A percentile compares a stretch with the other conserved stretches of the same genome.
These are phyloP conservation scores for Neoboletus brunneissimus DNA, from an alignment of 768 basidiomycete species.

Conservation along the genomic window DNA sequence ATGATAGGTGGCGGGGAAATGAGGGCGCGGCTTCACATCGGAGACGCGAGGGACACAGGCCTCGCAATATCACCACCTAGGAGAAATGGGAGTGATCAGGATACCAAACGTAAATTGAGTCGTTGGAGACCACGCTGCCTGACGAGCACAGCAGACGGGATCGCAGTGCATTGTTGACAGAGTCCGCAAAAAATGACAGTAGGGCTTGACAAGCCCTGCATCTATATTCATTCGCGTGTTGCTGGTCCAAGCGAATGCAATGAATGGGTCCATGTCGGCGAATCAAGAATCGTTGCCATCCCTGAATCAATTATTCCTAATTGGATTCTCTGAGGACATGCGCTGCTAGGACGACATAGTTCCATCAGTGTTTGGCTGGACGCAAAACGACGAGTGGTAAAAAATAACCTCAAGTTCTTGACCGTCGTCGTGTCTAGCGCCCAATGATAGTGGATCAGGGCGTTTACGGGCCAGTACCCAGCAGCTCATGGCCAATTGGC, in stretches of 20 bases:
- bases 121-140: constrained; percentile 21
- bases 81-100: constrained; percentile 12
- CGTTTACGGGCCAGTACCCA: neutral
- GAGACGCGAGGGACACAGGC: constrained; percentile 9
- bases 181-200: neutral
- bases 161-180: neutral
- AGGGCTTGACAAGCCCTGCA: neutral
- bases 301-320: constrained; percentile 9
- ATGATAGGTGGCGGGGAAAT: constrained; percentile 1
- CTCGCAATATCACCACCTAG: constrained; percentile 12
- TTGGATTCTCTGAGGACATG: constrained; percentile 6
- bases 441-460: neutral
- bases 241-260: neutral
- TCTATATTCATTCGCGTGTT: constrained; percentile 3
- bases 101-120: constrained; percentile 24
- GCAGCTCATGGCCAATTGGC: no score
- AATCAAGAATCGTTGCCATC: neutral
- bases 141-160: constrained; percentile 3
- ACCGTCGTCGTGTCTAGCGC: neutral
- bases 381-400: constrained; percentile 6
- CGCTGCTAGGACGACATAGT: neutral
- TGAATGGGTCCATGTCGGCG: neutral
- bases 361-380: neutral
- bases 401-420: neutral
- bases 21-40: constrained; percentile 7